A percentile compares a stretch with the other conserved stretches of the same genome.
Evolutionary conservation across 352 stramenopile genomes (phyloP).

Genomic region (Blastocystis sp.): DNA sequence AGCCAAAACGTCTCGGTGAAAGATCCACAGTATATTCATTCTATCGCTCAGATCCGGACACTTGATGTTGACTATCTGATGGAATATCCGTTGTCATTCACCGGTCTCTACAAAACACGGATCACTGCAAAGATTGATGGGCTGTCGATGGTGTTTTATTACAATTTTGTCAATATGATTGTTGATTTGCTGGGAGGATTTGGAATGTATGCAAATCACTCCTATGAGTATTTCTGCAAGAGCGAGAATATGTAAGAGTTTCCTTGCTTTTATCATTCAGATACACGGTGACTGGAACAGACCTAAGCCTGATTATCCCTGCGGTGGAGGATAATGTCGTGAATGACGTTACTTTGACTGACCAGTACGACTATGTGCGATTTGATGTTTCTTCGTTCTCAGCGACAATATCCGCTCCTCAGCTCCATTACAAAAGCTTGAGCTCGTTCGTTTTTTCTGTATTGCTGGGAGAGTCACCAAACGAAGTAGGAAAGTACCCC

Average conservation of each 20-base stretch:
- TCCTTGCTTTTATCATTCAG: not conserved
- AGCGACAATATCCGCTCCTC: not conserved
- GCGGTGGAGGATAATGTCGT: not conserved
- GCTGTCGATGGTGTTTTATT: not conserved
- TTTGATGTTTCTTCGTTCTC: not conserved
- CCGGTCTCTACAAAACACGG: constrained; percentile 42
- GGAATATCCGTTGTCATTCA: constrained; percentile 31
- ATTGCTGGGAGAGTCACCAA: not conserved
- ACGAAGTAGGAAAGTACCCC: not conserved
- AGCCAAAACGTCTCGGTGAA: not conserved
- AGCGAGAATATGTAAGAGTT: constrained; percentile 33
- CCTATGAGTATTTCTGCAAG: constrained; percentile 49
- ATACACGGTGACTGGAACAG: not conserved
- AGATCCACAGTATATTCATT: constrained; percentile 23
- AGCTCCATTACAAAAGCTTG: constrained; percentile 15
- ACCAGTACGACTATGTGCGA: constrained; percentile 27
- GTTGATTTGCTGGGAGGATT: constrained; percentile 6
- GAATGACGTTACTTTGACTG: constrained; percentile 16
- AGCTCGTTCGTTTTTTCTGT: not conserved
- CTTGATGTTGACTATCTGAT: constrained; percentile 34
- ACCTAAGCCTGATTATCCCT: not conserved
- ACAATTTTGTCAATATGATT: constrained; percentile 44
- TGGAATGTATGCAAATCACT: not conserved
- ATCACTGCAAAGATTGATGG: not conserved
- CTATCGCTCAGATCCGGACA: not conserved